phyloP scores from a whole-genome alignment of 2,329 filamentous ascomycete species.

The Neospermospora avenae region DNA sequence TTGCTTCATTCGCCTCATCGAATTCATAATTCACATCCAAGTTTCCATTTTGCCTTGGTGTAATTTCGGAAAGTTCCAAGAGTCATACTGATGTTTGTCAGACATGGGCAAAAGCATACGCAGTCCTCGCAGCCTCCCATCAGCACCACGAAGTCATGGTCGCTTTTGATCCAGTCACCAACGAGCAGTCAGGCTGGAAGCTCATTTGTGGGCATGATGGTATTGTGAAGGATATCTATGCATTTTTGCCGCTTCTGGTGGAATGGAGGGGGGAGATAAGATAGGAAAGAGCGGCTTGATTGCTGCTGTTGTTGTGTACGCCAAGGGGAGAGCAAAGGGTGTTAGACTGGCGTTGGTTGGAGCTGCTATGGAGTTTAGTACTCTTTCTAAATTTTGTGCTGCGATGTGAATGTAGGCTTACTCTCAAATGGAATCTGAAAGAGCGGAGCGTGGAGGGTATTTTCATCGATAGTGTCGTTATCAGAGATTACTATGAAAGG shows the following conservation, averaged over 20 bases:
- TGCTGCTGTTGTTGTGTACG: constrained; percentile 42
- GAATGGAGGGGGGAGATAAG: constrained; percentile 13
- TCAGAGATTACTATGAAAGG: constrained; percentile 43
- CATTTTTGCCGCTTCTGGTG: constrained; percentile 36
- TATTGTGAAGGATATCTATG: constrained; percentile 36
- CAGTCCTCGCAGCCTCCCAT: constrained; percentile 33
- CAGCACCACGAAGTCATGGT: constrained; percentile 41
- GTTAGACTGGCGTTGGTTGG: constrained; percentile 41
- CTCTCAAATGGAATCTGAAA: constrained; percentile 30
- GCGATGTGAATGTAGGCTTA: background rate
- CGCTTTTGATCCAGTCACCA: constrained; percentile 36
- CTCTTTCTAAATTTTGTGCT: too few species aligned
- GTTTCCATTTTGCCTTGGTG: too few species aligned
- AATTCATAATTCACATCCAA: background rate
- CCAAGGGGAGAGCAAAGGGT: constrained; percentile 36
- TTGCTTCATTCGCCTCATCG: background rate
- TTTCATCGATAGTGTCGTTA: constrained; percentile 42
- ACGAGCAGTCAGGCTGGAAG: constrained; percentile 43
- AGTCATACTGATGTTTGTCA: constrained; percentile 11
- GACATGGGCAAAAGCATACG: constrained; percentile 42
- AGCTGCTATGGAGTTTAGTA: constrained; percentile 39
- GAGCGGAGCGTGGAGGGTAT: constrained; percentile 39
- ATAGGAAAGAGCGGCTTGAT: constrained; percentile 41
- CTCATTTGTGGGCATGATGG: constrained; percentile 39
- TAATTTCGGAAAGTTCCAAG: too few species aligned